Evolutionary conservation across 1,284 basidiomycete genomes (phyloP).

Genomic region (Cystobasidium slooffiae): DNA sequence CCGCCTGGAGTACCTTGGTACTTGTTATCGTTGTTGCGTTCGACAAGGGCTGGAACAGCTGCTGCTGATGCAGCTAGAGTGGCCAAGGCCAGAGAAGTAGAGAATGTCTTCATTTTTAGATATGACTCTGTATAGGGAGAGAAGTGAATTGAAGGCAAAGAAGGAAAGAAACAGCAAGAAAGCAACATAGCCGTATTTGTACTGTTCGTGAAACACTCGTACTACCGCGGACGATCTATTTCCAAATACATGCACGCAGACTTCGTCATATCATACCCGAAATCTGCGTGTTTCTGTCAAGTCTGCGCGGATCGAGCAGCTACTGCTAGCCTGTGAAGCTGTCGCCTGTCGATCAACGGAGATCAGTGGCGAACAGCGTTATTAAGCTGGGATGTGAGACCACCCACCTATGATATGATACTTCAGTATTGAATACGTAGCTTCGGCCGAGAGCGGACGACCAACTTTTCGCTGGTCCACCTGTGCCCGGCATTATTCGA

Average conservation of each 20-base stretch:
- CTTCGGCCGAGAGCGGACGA: no score
- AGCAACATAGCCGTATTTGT: no score
- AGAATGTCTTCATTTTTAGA: slow-evolving; percentile 14
- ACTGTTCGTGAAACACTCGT: no score
- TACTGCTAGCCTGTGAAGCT: neutral
- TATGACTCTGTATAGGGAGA: neutral
- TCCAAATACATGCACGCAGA: neutral
- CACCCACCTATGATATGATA: no score
- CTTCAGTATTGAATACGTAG: no score
- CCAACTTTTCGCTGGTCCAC: no score
- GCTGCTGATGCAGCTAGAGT: slow-evolving; percentile 1
- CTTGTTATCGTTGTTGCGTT: slow-evolving; percentile 17
- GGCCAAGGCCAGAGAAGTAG: neutral
- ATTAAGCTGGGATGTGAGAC: no score
- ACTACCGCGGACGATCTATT: slow-evolving; percentile 9
- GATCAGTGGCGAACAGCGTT: no score
- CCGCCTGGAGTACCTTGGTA: slow-evolving; percentile 27
- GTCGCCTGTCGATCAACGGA: no score
- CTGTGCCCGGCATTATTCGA: no score
- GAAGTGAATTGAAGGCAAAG: neutral
- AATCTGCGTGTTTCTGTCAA: neutral
- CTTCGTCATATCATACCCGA: neutral
- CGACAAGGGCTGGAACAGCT: slow-evolving; percentile 20
- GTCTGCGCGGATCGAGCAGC: slow-evolving; percentile 15
- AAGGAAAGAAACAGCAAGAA: no score